Evolutionary conservation across 225 moss, liverwort and hornwort species (phyloP).

Genomic region (Lunularia cruciata): DNA sequence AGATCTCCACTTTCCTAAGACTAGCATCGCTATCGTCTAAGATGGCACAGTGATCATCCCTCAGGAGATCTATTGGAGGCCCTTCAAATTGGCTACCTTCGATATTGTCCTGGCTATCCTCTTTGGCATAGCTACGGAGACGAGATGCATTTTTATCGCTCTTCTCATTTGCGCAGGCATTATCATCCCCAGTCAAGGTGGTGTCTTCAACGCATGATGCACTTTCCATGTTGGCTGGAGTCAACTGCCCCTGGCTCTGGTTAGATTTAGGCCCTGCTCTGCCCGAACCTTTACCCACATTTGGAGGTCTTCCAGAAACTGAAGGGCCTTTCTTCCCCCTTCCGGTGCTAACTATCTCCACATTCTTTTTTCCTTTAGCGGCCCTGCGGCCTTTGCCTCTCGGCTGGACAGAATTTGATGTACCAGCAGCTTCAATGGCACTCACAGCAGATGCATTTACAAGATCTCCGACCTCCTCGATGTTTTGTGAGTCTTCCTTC

Average conservation of each 20-base stretch:
- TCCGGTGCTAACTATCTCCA: not conserved
- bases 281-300: not conserved
- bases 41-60: too few relatives aligned
- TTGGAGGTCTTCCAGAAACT: not conserved
- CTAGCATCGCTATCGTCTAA: not conserved
- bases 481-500: not conserved
- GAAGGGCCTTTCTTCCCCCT: conserved; percentile 13
- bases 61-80: too few relatives aligned
- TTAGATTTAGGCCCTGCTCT: not conserved
- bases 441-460: too few relatives aligned
- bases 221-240: not conserved
- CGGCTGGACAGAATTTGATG: not conserved
- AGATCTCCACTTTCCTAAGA: conserved; percentile 17
- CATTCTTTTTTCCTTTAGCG: conserved; percentile 20
- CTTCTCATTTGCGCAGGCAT: not conserved
- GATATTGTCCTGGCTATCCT: not conserved
- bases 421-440: not conserved
- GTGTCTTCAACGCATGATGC: not conserved
- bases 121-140: not conserved
- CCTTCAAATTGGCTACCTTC: too few relatives aligned
- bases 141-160: conserved; percentile 7
- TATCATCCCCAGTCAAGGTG: not conserved
- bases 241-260: not conserved
- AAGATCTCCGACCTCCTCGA: conserved; percentile 10
- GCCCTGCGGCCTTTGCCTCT: conserved; percentile 15